Conservation (phyloP, 441 rosid species). For the Hura crepitans region DNA sequence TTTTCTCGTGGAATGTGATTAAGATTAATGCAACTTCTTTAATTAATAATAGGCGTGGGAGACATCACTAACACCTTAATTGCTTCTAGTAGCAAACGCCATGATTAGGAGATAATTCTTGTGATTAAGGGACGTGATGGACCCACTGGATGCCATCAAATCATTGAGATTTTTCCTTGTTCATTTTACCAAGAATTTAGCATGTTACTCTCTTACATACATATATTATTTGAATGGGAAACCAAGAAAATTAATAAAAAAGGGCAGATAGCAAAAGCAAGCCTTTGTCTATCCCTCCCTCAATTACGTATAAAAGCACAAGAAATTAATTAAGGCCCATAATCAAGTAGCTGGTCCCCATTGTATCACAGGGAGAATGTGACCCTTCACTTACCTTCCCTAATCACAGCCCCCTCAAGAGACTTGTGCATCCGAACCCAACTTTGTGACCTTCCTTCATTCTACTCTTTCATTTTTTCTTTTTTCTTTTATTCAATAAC, state of each 20-base stretch:
- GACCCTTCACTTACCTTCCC: conserved; percentile 41
- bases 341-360: conserved; percentile 26
- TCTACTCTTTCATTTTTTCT: not conserved
- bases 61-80: conserved; percentile 26
- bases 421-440: no score
- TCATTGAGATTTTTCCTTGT: not conserved
- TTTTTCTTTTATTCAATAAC: not conserved
- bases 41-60: conserved; percentile 23
- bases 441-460: no score
- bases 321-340: no score
- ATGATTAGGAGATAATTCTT: conserved; percentile 35
- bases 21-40: no score
- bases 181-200: no score
- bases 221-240: no score
- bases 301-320: no score
- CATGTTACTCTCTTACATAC: no score
- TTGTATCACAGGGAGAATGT: conserved; percentile 37
- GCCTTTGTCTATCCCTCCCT: no score
- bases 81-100: conserved; percentile 30
- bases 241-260: no score
- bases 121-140: conserved; percentile 15
- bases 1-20: no score
- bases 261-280: no score
- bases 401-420: conserved; percentile 22
- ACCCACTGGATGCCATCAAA: conserved; percentile 6